phyloP scores from a whole-genome alignment of 169 alveolate species.

The Miamiensis avidus region DNA sequence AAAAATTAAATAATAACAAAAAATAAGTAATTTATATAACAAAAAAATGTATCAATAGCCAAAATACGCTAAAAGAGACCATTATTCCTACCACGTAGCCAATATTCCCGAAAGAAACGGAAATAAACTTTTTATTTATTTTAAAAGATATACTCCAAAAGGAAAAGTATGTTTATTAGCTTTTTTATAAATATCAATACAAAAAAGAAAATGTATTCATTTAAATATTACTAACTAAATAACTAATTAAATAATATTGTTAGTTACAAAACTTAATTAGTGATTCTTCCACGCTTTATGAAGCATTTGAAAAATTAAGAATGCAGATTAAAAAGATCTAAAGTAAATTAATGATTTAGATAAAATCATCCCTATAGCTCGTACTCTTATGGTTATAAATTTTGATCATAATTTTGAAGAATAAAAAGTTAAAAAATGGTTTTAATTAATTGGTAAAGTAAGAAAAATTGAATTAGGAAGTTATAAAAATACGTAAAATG shows the following conservation, averaged over 20 bases:
- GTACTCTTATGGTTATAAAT: constrained; percentile 4
- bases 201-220: no score
- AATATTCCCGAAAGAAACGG: background rate
- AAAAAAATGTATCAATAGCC: background rate
- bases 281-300: background rate
- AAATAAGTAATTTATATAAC: background rate
- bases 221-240: no score
- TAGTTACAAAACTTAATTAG: background rate
- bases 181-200: no score
- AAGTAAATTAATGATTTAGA: background rate
- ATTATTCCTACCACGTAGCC: background rate
- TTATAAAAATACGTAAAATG: constrained; percentile 16
- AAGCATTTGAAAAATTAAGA: background rate
- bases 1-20: no score
- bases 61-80: background rate
- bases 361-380: background rate
- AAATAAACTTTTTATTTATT: no score
- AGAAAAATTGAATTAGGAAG: constrained; percentile 14
- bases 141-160: background rate
- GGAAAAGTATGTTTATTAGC: background rate
- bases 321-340: background rate
- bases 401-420: constrained; percentile 18
- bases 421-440: constrained; percentile 23
- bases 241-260: no score
- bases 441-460: constrained; percentile 26